Base-by-base conservation (phyloP, 2,329 filamentous ascomycete genomes). In the Capronia coronata region DNA sequence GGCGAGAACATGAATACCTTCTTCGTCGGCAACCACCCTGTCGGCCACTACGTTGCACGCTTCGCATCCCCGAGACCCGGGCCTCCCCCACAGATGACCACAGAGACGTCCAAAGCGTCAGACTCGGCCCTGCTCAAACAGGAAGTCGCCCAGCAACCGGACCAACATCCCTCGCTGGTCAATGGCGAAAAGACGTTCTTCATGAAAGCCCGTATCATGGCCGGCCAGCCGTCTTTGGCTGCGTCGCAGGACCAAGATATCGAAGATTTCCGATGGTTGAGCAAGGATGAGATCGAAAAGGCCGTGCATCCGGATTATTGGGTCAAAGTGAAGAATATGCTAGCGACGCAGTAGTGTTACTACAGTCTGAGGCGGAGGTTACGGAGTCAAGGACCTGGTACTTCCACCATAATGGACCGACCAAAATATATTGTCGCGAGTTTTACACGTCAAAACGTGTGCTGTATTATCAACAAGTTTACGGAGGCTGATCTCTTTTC, bases 1-100 rank as follows among this genome's bases (percentile, higher is more conserved):
- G 93, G 93, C 51, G 72, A 86, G 54, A 94, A 98, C 76, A 97
- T 98, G 90, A 97, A 97, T 74, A 96, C 89, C 48, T 98, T 93
- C 90, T 80, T 97, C 60, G 86, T 98, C 44, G 91, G 89, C 53
- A 89, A 89, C 62, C 85, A 86, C 51, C 93, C 93, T 9, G 79
- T 96, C 51, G 91, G 90, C 21, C 86, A 96, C 70, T 71, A 86
- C 63, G 75, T 86, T 59, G 72, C 72, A 54, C 71, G 80, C 55
- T 76, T 74, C 75, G 76, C 60, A 61, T 48, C 51, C 2, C 45
- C 44, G 2, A 46, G 9, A 73, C 64, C 65, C 68, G 60, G 64
- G 68, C 59, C 70, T 75, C 63, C 66, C 67, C 39, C 62, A 19
- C 30, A 43, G 11, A 16, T 39, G 63, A 67, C 51, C 60, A 66